phyloP scores from a whole-genome alignment of 257 asterid species.

The Oldenlandia corymbosa region DNA sequence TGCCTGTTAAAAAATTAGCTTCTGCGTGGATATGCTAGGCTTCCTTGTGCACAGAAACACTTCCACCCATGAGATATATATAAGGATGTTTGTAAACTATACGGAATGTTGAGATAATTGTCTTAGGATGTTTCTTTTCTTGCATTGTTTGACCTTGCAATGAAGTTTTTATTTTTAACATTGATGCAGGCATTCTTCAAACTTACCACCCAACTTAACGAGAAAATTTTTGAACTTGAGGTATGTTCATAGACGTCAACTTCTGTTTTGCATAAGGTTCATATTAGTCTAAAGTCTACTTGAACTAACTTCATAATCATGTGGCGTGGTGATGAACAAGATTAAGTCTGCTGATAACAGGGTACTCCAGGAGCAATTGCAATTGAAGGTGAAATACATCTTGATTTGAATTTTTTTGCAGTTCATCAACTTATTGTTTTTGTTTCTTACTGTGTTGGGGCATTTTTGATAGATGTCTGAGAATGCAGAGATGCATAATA shows the following conservation, averaged over 20 bases:
- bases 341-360: conserved; percentile 86
- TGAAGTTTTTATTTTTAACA: neutral
- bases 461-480: conserved; percentile 36
- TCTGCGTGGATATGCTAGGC: neutral
- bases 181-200: conserved; percentile 52
- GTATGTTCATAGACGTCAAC: conserved; percentile 30
- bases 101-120: neutral
- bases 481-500: conserved; percentile 63
- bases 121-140: neutral
- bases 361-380: conserved; percentile 81
- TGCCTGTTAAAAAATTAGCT: neutral
- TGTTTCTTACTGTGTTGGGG: conserved; percentile 15
- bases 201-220: conserved; percentile 69
- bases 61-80: neutral
- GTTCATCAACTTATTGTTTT: conserved; percentile 1
- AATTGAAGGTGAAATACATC: conserved; percentile 45
- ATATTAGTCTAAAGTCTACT: conserved; percentile 13
- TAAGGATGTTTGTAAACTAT: neutral
- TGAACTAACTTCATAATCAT: conserved; percentile 28
- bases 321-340: conserved; percentile 26
- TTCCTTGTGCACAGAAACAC: neutral
- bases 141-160: neutral
- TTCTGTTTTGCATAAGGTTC: conserved; percentile 1
- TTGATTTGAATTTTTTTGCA: neutral
- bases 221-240: conserved; percentile 79